These are phyloP conservation scores for Ceratobasidium sp. DNA, from an alignment of 1,284 basidiomycete genomes.

Conservation along the genomic window DNA sequence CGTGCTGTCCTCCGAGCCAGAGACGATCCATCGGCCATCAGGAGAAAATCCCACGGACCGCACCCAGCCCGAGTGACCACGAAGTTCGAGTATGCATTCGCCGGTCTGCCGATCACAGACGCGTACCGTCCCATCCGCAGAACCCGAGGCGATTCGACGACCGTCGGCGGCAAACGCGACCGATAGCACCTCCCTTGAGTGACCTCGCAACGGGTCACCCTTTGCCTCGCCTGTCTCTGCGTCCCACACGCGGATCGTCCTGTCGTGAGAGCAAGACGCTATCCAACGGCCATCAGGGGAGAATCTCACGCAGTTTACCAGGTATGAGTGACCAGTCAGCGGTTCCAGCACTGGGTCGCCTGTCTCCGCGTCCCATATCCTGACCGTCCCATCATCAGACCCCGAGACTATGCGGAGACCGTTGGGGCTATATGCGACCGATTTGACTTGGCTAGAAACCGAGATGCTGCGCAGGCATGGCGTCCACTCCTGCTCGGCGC, in stretches of 20 bases:
- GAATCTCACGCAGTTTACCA: not conserved
- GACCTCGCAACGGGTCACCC: constrained; percentile 7
- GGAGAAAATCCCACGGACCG: not conserved
- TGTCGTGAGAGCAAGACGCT: constrained; percentile 5
- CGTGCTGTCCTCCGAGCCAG: not conserved
- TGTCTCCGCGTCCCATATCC: constrained; percentile 25
- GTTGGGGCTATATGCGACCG: not conserved
- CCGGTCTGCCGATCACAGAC: not conserved
- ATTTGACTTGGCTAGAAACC: not conserved
- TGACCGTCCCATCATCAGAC: too few species aligned
- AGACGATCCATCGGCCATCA: not conserved
- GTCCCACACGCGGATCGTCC: too few species aligned
- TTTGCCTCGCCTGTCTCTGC: too few species aligned
- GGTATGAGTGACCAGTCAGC: not conserved
- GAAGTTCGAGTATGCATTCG: not conserved
- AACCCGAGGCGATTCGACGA: not conserved
- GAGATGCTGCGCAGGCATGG: not conserved
- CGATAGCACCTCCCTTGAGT: constrained; percentile 13
- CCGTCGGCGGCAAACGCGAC: constrained; percentile 19
- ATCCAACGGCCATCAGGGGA: constrained; percentile 25
- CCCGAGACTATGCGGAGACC: not conserved
- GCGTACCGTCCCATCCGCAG: not conserved
- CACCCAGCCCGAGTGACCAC: not conserved
- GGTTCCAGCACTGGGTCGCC: not conserved
- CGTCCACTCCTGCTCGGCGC: not conserved